Percentiles rank a stretch among this genome's conserved stretches.
Evolutionary conservation across 306 rosid species (phyloP).

Genomic region (Rosa rugosa): DNA sequence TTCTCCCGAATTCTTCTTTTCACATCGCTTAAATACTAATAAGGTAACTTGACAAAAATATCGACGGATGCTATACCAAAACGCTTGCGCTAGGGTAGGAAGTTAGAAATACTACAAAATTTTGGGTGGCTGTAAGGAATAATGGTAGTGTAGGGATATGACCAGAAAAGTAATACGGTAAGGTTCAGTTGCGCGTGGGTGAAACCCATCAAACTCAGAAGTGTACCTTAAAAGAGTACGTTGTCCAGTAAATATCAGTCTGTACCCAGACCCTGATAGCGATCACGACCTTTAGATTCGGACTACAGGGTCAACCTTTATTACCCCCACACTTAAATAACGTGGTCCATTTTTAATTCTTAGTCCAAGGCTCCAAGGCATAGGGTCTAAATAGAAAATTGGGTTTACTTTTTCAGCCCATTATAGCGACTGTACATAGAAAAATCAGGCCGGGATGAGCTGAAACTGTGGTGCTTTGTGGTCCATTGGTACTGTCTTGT

Average conservation of each 20-base stretch:
- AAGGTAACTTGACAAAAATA: no score
- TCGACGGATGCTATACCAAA: no score
- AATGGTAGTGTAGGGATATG: background rate
- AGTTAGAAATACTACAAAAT: background rate
- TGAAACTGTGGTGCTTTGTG: background rate
- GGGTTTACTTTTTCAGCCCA: background rate
- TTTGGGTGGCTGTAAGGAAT: background rate
- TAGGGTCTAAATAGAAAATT: background rate
- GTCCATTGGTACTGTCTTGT: conserved; percentile 4
- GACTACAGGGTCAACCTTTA: background rate
- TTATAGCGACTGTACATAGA: background rate
- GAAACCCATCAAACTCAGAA: background rate
- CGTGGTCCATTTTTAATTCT: background rate
- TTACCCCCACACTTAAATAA: background rate
- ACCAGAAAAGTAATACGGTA: background rate
- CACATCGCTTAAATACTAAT: no score
- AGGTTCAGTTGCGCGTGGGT: conserved; percentile 10
- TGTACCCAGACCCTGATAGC: background rate
- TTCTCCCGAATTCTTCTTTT: no score
- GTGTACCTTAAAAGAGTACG: background rate
- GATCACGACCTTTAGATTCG: background rate
- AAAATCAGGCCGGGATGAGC: background rate
- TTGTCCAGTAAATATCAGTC: background rate
- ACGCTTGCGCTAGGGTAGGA: background rate
- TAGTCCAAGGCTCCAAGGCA: background rate